Base-by-base conservation (phyloP, 345 rosid species). In the Eutrema heterophyllum region DNA sequence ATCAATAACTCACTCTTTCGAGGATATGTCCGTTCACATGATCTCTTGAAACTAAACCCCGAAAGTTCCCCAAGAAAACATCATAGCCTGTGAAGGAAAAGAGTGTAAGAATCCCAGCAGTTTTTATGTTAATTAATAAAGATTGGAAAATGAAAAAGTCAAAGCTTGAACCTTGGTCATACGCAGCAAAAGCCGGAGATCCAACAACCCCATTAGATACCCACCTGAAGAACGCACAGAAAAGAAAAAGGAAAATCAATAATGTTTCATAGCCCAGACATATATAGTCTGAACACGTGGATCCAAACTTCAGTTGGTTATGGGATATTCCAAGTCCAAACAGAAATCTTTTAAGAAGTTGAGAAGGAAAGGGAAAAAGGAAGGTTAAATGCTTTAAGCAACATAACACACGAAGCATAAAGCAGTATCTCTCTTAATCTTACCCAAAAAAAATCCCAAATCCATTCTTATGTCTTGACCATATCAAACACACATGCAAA, bases 151-250 rank as follows among this genome's bases (percentile, higher is more conserved):
- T 55, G 62, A 38, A 72, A 62, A 33, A 44, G 43, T 43, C n/a
- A 48, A 60, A 54, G 64, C 52, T 74, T 78, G 59, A 64, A 95
- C 99, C 99, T 83, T 95, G 97, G 85, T 95, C 97, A 83, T 86
- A 95, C 30, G 97, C 99, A 59, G 97, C 99, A 80, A 92, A 95
- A 70, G 99, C 97, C 14, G 99, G 99, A 79, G 97, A 92, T 53
- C 99, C 97, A 76, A 95, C 97, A 71, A 95, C 79, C 27, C 97
- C 99, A 83, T 92, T 91, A 58, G 97, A 87, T 48, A 95, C 96
- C 99, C 97, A 94, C 53, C 97, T 95, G 88, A 50, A 70, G 64
- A 68, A 54, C 6, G 7, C 27, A 57, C 50, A 56, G 39, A 33
- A 54, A 64, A 27, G n/a, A 10, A 35, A 72, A 54, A 24, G 13